Evolutionary conservation across 257 asterid species (phyloP).

Genomic region (Verbena officinalis): DNA sequence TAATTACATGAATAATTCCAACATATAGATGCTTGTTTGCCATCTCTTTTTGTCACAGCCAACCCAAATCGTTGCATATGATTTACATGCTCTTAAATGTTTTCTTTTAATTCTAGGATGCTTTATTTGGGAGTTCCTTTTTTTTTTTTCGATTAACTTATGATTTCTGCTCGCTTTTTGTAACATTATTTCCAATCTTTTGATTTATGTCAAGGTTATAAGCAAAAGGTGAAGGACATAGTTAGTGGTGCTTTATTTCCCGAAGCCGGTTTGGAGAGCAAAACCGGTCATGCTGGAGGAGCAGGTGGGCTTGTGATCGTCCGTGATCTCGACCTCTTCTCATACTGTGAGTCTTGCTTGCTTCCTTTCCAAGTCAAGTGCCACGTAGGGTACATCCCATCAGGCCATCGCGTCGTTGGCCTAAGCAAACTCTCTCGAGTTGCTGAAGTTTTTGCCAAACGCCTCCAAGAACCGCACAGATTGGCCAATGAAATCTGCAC

Average conservation of each 20-base stretch:
- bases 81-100: background rate
- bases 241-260: slow-evolving; percentile 90
- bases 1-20: too few relatives aligned
- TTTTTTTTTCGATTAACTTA: background rate
- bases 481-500: slow-evolving; percentile 73
- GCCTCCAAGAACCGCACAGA: slow-evolving; percentile 89
- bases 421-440: slow-evolving; percentile 94
- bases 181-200: background rate
- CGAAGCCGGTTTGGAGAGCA: slow-evolving; percentile 79
- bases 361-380: slow-evolving; percentile 94
- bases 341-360: slow-evolving; percentile 92
- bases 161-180: slow-evolving; percentile 17
- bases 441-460: slow-evolving; percentile 82
- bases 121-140: too few relatives aligned
- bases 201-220: slow-evolving; percentile 57
- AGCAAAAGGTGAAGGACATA: slow-evolving; percentile 70
- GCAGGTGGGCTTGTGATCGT: slow-evolving; percentile 92
- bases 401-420: slow-evolving; percentile 82
- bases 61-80: background rate
- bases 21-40: too few relatives aligned
- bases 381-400: slow-evolving; percentile 87
- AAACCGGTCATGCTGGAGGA: slow-evolving; percentile 85
- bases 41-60: too few relatives aligned
- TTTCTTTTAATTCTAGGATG: background rate
- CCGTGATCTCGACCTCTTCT: slow-evolving; percentile 91